Base-by-base conservation (phyloP, 306 rosid genomes). In the Lathyrus oleraceus region DNA sequence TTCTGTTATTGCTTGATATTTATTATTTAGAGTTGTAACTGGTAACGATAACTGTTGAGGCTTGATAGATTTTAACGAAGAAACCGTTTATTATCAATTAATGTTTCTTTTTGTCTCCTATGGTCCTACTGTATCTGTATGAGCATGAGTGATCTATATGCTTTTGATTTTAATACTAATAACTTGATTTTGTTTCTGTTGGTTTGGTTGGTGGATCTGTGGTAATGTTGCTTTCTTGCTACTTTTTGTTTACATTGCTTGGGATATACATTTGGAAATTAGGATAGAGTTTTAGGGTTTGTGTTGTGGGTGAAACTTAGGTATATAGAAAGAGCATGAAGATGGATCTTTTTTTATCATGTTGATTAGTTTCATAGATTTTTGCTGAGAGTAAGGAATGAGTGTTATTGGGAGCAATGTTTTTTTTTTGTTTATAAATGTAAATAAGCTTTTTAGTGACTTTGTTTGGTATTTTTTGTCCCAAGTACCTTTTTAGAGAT, bases 131-230 rank as follows among this genome's bases (percentile, higher is more conserved):
- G 39, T 35, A 35, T 35, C 15, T 19, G 35, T 71, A 6, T 32
- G 10, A 3, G 59, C 56, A 39, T 19, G 27, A 61, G 28, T 65
- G 45, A 75, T 65, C 71, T 35, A 40, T 63, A 25, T 15, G 25
- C 47, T 64, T 65, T 4, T 11, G 17, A 14, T 61, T 11, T 62
- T 75, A 47, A 38, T 48, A 11, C 53, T 75, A 47, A 38, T 49
- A 25, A 38, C 42, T 63, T 40, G 5, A 17, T 42, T 74, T 63
- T 0, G 15, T 32, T 47, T 27, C 47, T 28, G 73, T 63, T 40
- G 59, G 70, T 58, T 25, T 70, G 30, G 74, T 65, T 65, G 77
- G 67, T 71, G 67, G 78, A 70, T 79, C 77, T 70, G 60, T 8
- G 19, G 17, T 43, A 19, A 32, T 35, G 30, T 19, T 63, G 62